Conservation (phyloP, 306 rosid genomes). For the cucumber (Cucumis sativus) region DNA sequence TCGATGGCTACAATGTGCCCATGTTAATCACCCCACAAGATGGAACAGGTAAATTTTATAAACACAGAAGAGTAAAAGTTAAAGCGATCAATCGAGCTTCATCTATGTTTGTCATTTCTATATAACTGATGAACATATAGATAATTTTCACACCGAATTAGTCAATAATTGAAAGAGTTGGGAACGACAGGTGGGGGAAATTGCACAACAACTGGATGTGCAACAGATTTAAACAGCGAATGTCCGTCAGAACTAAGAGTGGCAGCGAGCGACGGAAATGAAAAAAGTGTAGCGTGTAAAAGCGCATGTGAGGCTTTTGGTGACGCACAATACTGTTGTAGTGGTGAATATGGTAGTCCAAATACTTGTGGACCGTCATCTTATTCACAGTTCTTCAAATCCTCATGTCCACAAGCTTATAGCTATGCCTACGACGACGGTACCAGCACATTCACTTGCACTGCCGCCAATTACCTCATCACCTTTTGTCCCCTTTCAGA, state of each 20-base stretch:
- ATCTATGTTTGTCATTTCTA: too few species aligned
- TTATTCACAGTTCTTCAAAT: conserved; percentile 58
- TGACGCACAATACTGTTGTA: conserved; percentile 69
- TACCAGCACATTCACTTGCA: conserved; percentile 62
- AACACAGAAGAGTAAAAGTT: too few species aligned
- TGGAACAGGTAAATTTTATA: not conserved
- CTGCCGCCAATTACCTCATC: conserved; percentile 43
- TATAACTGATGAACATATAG: too few species aligned
- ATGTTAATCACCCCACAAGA: conserved; percentile 49
- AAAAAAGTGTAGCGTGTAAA: conserved; percentile 55
- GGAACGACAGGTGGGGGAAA: conserved; percentile 20
- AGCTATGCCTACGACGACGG: conserved; percentile 89
- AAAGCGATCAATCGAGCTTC: too few species aligned
- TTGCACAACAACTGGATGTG: conserved; percentile 62
- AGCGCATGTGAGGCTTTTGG: conserved; percentile 89
- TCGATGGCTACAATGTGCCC: conserved; percentile 78
- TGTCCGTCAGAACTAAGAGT: conserved; percentile 57
- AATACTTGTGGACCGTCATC: conserved; percentile 58
- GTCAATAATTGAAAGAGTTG: too few species aligned
- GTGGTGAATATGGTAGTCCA: conserved; percentile 56
- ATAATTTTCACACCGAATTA: too few species aligned
- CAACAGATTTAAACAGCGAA: conserved; percentile 34
- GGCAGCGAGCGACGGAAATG: not conserved
- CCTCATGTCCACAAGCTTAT: conserved; percentile 69
- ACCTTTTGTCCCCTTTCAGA: conserved; percentile 55